Conservation (phyloP, 768 basidiomycete genomes). For the Pleurotus citrinopileatus region DNA sequence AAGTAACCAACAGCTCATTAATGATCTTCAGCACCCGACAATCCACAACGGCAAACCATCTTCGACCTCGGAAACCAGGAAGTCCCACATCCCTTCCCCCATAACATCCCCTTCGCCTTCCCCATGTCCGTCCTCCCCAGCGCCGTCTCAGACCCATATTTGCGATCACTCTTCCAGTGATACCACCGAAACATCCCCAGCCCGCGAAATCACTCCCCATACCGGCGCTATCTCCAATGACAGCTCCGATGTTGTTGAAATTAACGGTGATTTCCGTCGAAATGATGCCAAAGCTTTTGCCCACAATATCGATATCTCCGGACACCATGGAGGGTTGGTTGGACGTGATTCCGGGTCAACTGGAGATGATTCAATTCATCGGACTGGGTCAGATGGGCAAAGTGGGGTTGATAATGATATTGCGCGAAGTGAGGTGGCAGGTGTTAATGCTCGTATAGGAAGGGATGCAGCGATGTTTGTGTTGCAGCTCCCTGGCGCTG, state of each 20-base stretch:
- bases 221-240: not conserved
- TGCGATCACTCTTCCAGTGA: not conserved
- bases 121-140: conserved; percentile 6
- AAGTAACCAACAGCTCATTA: not conserved
- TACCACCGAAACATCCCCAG: no score
- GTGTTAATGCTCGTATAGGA: not conserved
- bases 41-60: not conserved
- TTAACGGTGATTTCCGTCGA: conserved; percentile 3
- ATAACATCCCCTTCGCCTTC: conserved; percentile 7
- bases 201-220: no score
- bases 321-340: not conserved
- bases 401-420: not conserved
- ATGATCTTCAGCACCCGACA: not conserved
- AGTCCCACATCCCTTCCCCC: conserved; percentile 17
- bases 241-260: not conserved
- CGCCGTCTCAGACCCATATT: conserved; percentile 4
- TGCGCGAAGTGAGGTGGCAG: not conserved
- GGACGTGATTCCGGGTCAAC: not conserved
- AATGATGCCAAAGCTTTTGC: not conserved
- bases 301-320: conserved; percentile 4
- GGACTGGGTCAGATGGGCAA: not conserved
- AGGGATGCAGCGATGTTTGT: not conserved
- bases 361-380: not conserved
- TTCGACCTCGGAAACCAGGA: not conserved
- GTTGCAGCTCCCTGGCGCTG: not conserved